phyloP scores from a whole-genome alignment of 805 yeast species.

The Metschnikowia continentalis region DNA sequence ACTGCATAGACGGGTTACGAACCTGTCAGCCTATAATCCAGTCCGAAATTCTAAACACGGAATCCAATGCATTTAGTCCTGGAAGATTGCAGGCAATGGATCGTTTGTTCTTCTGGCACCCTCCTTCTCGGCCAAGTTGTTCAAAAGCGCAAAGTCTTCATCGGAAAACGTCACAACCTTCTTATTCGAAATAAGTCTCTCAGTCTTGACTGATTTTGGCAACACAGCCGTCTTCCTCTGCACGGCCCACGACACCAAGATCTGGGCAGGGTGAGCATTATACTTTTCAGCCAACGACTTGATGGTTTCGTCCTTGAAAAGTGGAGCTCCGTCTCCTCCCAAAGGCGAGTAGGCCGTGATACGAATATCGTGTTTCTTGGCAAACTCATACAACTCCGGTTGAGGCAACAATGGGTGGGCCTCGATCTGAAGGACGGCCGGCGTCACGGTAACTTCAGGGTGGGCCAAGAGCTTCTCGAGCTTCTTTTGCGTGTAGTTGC shows the following conservation, averaged over 20 bases:
- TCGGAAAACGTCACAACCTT: conserved; percentile 30
- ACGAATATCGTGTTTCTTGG: conserved; percentile 33
- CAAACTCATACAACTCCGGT: conserved; percentile 37
- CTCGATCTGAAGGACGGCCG: conserved; percentile 52
- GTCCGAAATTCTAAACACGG: no score
- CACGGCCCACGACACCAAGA: conserved; percentile 57
- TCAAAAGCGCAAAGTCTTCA: conserved; percentile 36
- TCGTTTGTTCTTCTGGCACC: conserved; percentile 31
- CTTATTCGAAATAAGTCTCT: conserved; percentile 34
- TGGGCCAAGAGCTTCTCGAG: conserved; percentile 20
- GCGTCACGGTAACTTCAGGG: conserved; percentile 28
- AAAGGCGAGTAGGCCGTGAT: conserved; percentile 59
- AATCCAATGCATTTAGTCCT: conserved; percentile 1
- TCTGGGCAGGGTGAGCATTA: conserved; percentile 44
- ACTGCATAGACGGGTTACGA: background rate
- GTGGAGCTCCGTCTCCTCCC: conserved; percentile 65
- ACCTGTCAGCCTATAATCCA: no score
- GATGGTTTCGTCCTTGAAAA: conserved; percentile 38
- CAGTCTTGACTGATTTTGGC: conserved; percentile 21
- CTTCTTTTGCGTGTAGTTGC: conserved; percentile 31
- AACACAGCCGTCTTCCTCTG: conserved; percentile 51
- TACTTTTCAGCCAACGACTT: conserved; percentile 22
- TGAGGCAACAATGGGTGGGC: conserved; percentile 35
- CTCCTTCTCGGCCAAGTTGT: conserved; percentile 26
- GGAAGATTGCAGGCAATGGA: conserved; percentile 15